These are phyloP conservation scores for Colletotrichum musicola DNA, from an alignment of 2,329 filamentous ascomycete species.

Conservation along the genomic window DNA sequence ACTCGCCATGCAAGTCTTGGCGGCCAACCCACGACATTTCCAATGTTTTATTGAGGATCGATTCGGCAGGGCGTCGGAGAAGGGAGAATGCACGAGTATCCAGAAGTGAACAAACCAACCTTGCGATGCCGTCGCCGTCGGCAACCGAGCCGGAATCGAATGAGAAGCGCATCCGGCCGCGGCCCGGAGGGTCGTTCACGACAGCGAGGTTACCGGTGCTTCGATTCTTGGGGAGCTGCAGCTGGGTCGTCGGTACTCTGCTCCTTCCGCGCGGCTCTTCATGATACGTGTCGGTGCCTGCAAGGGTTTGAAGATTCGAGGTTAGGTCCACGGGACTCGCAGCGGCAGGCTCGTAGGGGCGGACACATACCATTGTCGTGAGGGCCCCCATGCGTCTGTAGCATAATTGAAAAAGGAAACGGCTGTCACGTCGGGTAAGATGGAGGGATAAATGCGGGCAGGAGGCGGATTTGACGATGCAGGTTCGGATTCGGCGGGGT, in stretches of 20 bases:
- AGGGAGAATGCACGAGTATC: constrained; percentile 1
- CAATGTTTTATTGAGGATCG: neutral
- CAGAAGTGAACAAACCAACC: constrained; percentile 61
- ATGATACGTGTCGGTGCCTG: constrained; percentile 56
- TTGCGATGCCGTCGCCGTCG: constrained; percentile 72
- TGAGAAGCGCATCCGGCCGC: constrained; percentile 77
- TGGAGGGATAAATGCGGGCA: constrained; percentile 30
- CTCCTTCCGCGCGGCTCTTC: constrained; percentile 58
- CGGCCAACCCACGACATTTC: neutral
- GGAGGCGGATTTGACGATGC: constrained; percentile 37
- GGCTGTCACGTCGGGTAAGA: constrained; percentile 27
- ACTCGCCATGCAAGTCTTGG: constrained; percentile 4
- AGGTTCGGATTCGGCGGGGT: constrained; percentile 39
- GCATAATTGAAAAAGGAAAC: constrained; percentile 52
- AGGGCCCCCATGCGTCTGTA: constrained; percentile 57
- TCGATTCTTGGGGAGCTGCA: constrained; percentile 73
- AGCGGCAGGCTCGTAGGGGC: constrained; percentile 9
- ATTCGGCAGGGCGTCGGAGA: neutral
- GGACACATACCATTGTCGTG: constrained; percentile 54
- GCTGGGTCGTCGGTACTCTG: constrained; percentile 57
- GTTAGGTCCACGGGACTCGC: constrained; percentile 20
- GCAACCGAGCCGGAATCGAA: constrained; percentile 77
- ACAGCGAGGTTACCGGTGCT: constrained; percentile 73
- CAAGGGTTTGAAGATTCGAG: constrained; percentile 42
- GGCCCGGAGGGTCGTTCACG: constrained; percentile 64